Evolutionary conservation across 257 asterid species (phyloP).

Genomic region (Salvia rosmarinus): DNA sequence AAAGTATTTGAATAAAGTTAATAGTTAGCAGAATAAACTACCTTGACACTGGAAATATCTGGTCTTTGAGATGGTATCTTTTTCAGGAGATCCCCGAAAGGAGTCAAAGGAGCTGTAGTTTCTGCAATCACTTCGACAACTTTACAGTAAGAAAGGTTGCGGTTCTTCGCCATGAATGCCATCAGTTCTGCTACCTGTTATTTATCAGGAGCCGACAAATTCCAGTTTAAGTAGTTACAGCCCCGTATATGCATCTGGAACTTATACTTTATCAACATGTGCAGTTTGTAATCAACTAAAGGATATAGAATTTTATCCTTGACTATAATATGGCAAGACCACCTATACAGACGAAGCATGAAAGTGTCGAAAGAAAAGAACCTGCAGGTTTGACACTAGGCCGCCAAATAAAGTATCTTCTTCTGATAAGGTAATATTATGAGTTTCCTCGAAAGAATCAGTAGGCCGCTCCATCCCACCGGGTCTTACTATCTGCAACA

Average conservation of each 20-base stretch:
- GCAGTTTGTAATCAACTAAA: background rate
- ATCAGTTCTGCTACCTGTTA: constrained; percentile 89
- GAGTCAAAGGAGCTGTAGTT: constrained; percentile 81
- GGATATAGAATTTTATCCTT: background rate
- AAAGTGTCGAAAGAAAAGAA: constrained; percentile 31
- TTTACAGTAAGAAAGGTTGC: constrained; percentile 72
- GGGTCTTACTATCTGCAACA: constrained; percentile 85
- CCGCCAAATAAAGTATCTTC: constrained; percentile 95
- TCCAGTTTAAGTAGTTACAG: constrained; percentile 13
- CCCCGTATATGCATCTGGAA: background rate
- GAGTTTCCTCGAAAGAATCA: constrained; percentile 92
- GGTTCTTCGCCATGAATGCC: constrained; percentile 85
- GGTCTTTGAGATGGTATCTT: constrained; percentile 68
- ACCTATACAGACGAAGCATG: background rate
- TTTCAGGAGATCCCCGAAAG: constrained; percentile 72
- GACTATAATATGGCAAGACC: background rate
- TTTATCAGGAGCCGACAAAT: constrained; percentile 29
- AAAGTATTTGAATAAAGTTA: background rate
- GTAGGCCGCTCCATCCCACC: constrained; percentile 99
- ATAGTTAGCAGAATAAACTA: constrained; percentile 30
- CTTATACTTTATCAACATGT: background rate
- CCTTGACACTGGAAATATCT: constrained; percentile 51
- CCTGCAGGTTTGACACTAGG: constrained; percentile 94
- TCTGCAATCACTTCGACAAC: constrained; percentile 93
- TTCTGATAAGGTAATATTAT: constrained; percentile 69